phyloP scores from a whole-genome alignment of 441 rosid genomes.

The Macaranga tanarius region DNA sequence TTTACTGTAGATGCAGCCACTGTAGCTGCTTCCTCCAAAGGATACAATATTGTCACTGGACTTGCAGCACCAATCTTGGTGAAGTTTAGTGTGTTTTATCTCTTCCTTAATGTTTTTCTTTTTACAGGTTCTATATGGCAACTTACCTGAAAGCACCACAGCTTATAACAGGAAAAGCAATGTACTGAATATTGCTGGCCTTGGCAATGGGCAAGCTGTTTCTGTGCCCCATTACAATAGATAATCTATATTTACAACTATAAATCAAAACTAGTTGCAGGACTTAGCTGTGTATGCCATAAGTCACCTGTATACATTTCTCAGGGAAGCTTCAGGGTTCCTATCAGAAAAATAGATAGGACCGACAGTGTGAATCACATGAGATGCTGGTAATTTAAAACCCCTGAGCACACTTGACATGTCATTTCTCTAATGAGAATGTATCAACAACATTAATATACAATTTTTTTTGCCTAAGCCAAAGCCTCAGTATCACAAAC shows the following conservation, averaged over 20 bases:
- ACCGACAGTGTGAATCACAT: slow-evolving; percentile 86
- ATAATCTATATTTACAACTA: slow-evolving; percentile 5
- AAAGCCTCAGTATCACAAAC: too few species aligned
- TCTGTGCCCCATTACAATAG: slow-evolving; percentile 36
- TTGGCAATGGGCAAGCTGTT: slow-evolving; percentile 69
- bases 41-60: slow-evolving; percentile 37
- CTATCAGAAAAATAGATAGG: slow-evolving; percentile 59
- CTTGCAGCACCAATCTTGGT: too few species aligned
- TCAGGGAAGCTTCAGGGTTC: slow-evolving; percentile 53
- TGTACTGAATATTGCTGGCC: slow-evolving; percentile 62
- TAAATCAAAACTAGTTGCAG: background rate
- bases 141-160: slow-evolving; percentile 71
- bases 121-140: too few species aligned
- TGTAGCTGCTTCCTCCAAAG: slow-evolving; percentile 72
- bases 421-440: too few species aligned
- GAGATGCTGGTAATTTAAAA: slow-evolving; percentile 72
- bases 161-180: slow-evolving; percentile 88
- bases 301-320: slow-evolving; percentile 52
- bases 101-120: background rate
- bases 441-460: too few species aligned
- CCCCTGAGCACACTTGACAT: slow-evolving; percentile 50
- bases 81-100: too few species aligned
- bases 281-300: too few species aligned
- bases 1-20: slow-evolving; percentile 66
- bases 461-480: too few species aligned